phyloP scores from a whole-genome alignment of 768 basidiomycete genomes.

The Tricholomella constricta region DNA sequence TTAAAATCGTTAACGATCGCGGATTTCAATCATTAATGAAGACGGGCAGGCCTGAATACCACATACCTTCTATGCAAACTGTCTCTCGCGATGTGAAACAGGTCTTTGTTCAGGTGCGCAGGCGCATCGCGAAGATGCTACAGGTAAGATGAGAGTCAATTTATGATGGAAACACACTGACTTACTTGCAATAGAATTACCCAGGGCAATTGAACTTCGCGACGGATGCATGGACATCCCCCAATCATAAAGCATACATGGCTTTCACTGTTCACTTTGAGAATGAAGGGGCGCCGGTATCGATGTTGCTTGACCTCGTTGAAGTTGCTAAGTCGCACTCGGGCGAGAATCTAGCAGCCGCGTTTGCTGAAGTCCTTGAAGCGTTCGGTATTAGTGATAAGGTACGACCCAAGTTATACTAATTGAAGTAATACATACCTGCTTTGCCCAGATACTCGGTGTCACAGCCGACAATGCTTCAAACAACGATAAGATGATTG shows the following conservation, averaged over 20 bases:
- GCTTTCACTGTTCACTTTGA: slow-evolving; percentile 31
- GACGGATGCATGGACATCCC: slow-evolving; percentile 36
- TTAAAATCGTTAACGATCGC: slow-evolving; percentile 31
- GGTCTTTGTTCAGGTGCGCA: slow-evolving; percentile 22
- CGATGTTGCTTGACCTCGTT: slow-evolving; percentile 33
- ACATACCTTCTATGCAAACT: slow-evolving; percentile 31
- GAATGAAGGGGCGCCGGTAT: slow-evolving; percentile 23
- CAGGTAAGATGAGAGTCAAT: too few species aligned
- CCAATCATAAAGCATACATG: slow-evolving; percentile 31
- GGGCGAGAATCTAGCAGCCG: neutral
- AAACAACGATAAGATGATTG: slow-evolving; percentile 6
- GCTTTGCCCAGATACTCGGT: slow-evolving; percentile 1
- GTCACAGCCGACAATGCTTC: slow-evolving; percentile 6
- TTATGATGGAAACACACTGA: too few species aligned
- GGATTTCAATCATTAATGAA: slow-evolving; percentile 34
- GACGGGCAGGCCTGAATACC: slow-evolving; percentile 30
- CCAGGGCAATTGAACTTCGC: slow-evolving; percentile 22
- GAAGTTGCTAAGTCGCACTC: slow-evolving; percentile 24
- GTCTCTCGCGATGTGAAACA: slow-evolving; percentile 29
- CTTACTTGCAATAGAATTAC: too few species aligned
- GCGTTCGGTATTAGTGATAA: slow-evolving; percentile 33
- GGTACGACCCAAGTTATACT: slow-evolving; percentile 14
- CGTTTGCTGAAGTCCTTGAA: slow-evolving; percentile 26
- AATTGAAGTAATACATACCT: neutral
- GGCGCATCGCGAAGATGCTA: slow-evolving; percentile 29